Base-by-base conservation (phyloP, 768 basidiomycete genomes). In the Kwoniella botswanensis region DNA sequence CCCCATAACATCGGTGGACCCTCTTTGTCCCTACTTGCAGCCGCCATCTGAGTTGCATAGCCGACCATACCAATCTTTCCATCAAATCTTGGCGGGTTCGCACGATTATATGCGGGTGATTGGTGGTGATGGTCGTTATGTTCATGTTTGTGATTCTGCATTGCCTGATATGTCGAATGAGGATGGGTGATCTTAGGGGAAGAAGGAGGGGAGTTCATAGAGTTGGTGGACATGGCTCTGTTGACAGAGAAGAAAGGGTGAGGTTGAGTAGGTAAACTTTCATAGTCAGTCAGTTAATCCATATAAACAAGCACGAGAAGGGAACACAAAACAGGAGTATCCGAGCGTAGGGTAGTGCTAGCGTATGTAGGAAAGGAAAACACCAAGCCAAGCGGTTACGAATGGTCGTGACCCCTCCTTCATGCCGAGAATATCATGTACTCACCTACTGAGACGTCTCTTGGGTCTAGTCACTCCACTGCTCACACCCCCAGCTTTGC, bases 371-470 rank as follows among this genome's bases (percentile, higher is more conserved):
- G 35, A 9, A 35, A 35, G 35, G 35, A 35, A 35, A 35, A 35
- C 7, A 35, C 35, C 46, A 18, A 50, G 18, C 13, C 46, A 50
- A 17, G 46, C 46, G 5, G 46, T 13, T 46, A 46, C 46, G 46
- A 29, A 29, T 29, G 6, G 29, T 29, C 29, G 6, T 18, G 13
- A 46, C 46, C 46, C 18, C 46, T 46, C 46, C 13, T 46, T 46
- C 6, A n/a, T 29, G 29, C 29, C 29, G 29, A 29, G 29, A 29
- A 29, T 29, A 29, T 29, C 29, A 0, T 12, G 12, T 7, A 68
- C 79, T 76, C 70, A 79, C 79, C 74, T 76, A 66, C 76, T 79
- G 58, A 77, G 41, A 18, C 79, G 62, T 56, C 74, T 61, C 56
- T 79, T 81, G 1, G 78, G 78, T 56, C 69, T 71, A 13, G 78